Evolutionary conservation across 75 land plant species (phyloP).

Genomic region (Picea glauca): DNA sequence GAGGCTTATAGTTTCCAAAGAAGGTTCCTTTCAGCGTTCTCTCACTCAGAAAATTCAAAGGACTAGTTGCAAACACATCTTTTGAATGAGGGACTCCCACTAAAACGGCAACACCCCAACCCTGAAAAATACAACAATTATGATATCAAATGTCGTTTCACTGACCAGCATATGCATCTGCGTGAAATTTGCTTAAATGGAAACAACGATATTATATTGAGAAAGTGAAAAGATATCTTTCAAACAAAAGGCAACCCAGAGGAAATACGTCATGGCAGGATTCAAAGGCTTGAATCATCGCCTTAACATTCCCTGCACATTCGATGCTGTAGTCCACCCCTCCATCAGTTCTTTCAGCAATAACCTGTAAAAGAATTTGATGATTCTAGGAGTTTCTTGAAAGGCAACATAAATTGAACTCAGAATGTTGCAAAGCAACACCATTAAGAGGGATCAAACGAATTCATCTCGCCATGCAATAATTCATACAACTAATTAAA

Average conservation of each 20-base stretch:
- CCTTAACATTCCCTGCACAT: too few relatives aligned
- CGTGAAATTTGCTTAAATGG: not conserved
- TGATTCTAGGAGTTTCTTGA: too few relatives aligned
- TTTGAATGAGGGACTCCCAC: constrained; percentile 22
- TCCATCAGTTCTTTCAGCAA: too few relatives aligned
- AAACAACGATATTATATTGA: not conserved
- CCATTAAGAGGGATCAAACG: too few relatives aligned
- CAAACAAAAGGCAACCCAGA: not conserved
- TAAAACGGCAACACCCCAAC: constrained; percentile 25
- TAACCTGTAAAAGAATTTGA: too few relatives aligned
- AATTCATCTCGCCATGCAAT: too few relatives aligned
- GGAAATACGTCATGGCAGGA: constrained; percentile 43
- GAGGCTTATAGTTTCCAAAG: constrained; percentile 44
- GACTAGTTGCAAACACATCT: constrained; percentile 16
- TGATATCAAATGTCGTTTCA: not conserved
- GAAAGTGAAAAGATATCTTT: not conserved
- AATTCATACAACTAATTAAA: too few relatives aligned
- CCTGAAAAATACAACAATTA: constrained; percentile 8
- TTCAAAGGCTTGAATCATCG: constrained; percentile 49
- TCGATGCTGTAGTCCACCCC: too few relatives aligned
- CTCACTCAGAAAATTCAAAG: constrained; percentile 27
- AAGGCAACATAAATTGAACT: too few relatives aligned
- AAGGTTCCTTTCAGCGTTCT: constrained; percentile 36
- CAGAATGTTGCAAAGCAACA: too few relatives aligned
- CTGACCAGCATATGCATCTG: not conserved